phyloP scores from a whole-genome alignment of 208 protist species.

The Acanthamoeba quina region DNA sequence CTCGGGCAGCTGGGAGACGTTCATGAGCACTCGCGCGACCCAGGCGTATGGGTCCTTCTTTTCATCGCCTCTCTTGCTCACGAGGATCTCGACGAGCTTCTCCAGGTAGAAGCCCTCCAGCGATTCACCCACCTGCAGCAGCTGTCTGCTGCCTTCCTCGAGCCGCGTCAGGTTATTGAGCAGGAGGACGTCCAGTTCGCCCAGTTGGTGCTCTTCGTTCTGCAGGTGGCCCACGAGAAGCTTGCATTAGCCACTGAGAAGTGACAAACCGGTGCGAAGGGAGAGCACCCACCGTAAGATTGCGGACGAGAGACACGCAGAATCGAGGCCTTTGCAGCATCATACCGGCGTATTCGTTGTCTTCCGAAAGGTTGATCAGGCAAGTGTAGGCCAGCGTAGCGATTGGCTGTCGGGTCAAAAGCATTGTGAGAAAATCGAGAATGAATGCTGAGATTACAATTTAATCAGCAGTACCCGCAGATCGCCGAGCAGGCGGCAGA shows the following conservation, averaged over 20 bases:
- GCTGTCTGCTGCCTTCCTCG: constrained; percentile 59
- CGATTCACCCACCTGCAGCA: constrained; percentile 69
- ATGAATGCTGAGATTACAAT: neutral
- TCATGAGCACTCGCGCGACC: constrained; percentile 43
- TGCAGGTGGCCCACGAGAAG: neutral
- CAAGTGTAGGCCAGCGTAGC: constrained; percentile 68
- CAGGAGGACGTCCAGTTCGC: constrained; percentile 45
- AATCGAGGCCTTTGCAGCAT: constrained; percentile 27
- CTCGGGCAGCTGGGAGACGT: constrained; percentile 26
- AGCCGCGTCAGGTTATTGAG: constrained; percentile 63
- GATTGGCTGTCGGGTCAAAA: constrained; percentile 1
- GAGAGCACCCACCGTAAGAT: constrained; percentile 25
- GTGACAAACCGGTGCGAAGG: neutral
- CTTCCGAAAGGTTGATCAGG: constrained; percentile 74
- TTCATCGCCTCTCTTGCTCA: constrained; percentile 56
- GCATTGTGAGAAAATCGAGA: neutral
- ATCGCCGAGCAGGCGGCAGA: constrained; percentile 52
- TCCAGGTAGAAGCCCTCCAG: constrained; percentile 66
- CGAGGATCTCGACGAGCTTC: constrained; percentile 59
- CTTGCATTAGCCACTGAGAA: neutral
- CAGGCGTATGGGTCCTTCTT: constrained; percentile 69
- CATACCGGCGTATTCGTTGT: constrained; percentile 25
- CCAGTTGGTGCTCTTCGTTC: constrained; percentile 71
- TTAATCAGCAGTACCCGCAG: neutral
- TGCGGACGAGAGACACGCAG: constrained; percentile 38